Evolutionary conservation across 164 flowering plant species (phyloP), one percentile per base, ranked within the genome.

Genomic region (Umbellularia californica): DNA sequence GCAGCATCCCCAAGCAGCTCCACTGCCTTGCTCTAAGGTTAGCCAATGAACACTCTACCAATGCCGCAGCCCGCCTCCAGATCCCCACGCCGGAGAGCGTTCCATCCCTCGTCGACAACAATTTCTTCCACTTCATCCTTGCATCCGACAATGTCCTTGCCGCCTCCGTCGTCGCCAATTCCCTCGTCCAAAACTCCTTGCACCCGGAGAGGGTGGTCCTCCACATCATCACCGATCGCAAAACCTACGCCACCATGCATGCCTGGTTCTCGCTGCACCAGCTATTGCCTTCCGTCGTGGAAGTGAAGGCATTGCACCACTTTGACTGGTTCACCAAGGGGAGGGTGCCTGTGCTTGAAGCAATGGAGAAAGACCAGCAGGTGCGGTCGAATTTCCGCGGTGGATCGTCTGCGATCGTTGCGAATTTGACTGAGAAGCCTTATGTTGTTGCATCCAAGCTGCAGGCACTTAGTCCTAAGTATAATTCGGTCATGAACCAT

Each of bases 1-100:
- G 94, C 79, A 90, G 98, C 97, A 95, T 95, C 65, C 99, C 99
- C 0, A 95, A 95, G 69, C 97, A 91, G 74, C 97, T 95, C 28
- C 92, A 95, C 73, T 95, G 99, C 82, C 88, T 95, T 1, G 87
- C 95, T 10, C 79, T 95, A 3, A 82, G 75, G 64, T 85, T 95
- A n/a, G 97, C 99, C 52, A 83, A 87, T 58, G 99, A 93, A 79
- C 92, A 95, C 83, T 83, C 97, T 20, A 88, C 66, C 79, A 95
- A 93, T 47, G 94, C 98, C 15, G 89, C 83, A 1, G 99, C 99
- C 17, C 89, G 99, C 27, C 89, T 87, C 58, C 99, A 94, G 83
- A 92, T 95, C 14, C 99, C 99, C 0, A 74, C 86, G 1, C 79
- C 98, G 0, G 98, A 95, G 70, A 79, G 72, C 14, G 98, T 95